Evolutionary conservation across 257 asterid species (phyloP).

Genomic region (Rauvolfia tetraphylla): DNA sequence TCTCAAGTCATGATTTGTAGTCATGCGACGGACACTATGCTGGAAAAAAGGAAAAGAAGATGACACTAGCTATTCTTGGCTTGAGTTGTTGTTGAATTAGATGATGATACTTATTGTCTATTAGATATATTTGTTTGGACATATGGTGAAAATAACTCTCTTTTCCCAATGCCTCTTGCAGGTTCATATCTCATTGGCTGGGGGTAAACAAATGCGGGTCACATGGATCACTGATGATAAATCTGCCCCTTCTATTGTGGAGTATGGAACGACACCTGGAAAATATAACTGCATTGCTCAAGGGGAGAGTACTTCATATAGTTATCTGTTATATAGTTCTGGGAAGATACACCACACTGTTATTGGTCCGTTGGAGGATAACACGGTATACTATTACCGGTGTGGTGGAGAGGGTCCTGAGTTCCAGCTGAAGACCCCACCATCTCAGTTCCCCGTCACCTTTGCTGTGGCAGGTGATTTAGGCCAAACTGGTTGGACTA

Average conservation of each 20-base stretch:
- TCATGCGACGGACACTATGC: not conserved
- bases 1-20: not conserved
- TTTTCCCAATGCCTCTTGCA: constrained; percentile 21
- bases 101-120: not conserved
- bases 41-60: not conserved
- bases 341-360: constrained; percentile 82
- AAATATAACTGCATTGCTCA: constrained; percentile 44
- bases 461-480: constrained; percentile 93
- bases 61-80: not conserved
- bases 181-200: constrained; percentile 97
- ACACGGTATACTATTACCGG: constrained; percentile 61
- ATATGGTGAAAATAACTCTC: not conserved
- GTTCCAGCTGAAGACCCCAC: constrained; percentile 83
- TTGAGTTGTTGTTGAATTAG: not conserved
- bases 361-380: constrained; percentile 68
- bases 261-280: constrained; percentile 68
- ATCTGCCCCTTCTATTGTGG: constrained; percentile 56
- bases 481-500: constrained; percentile 97
- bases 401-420: constrained; percentile 84
- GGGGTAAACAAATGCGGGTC: constrained; percentile 63
- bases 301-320: constrained; percentile 67
- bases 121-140: not conserved
- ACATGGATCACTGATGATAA: constrained; percentile 63
- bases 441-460: constrained; percentile 75
- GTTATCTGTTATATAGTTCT: constrained; percentile 58